Base-by-base conservation (phyloP, 2,329 filamentous ascomycete species). In the Penicillium sp. region DNA sequence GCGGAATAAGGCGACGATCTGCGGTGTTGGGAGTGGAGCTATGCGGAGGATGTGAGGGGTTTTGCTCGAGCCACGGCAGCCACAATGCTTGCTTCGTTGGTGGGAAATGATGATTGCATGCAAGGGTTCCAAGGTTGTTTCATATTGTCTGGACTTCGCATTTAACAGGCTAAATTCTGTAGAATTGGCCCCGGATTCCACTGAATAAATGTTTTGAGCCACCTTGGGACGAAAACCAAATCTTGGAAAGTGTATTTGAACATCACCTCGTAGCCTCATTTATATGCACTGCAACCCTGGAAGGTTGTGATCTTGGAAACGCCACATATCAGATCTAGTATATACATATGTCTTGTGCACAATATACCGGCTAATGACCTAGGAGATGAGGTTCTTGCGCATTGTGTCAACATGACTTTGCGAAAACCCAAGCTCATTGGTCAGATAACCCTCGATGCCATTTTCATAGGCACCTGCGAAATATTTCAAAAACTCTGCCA, bases 401-500 rank as follows among this genome's bases (percentile, higher is more conserved):
- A 69, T 70, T 4, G 32, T 40, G 11, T 52, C 21, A 10, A 68
- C 27, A 43, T 70, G 64, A 3, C 50, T 41, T 0, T 46, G 14
- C 1, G 57, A 58, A 45, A 70, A 64, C 7, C 57, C 64, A 52
- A 69, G 53, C n/a, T 52, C 48, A 18, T 45, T 52, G 10, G 49
- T 63, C 38, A 69, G 27, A 50, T 64, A 70, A 3, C 51, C 55
- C 32, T 58, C 54, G 8, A 60, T 55, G n/a, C 65, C 64, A 16
- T 61, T 62, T n/a, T 55, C 45, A 29, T 58, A 63, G 1, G 48
- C 45, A 14, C 54, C 36, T 27, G 68, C 63, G 9, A 70, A 60
- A 2, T 47, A 49, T 36, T 63, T 53, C 27, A 70, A 36, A 36
- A 70, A 70, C 8, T 55, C 62, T 8, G 44, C 56, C 64, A 70